A percentile compares a stretch with the other conserved stretches of the same genome.
These are phyloP conservation scores for Neurospora sp. DNA, from an alignment of 495 filamentous ascomycete species.

Conservation along the genomic window DNA sequence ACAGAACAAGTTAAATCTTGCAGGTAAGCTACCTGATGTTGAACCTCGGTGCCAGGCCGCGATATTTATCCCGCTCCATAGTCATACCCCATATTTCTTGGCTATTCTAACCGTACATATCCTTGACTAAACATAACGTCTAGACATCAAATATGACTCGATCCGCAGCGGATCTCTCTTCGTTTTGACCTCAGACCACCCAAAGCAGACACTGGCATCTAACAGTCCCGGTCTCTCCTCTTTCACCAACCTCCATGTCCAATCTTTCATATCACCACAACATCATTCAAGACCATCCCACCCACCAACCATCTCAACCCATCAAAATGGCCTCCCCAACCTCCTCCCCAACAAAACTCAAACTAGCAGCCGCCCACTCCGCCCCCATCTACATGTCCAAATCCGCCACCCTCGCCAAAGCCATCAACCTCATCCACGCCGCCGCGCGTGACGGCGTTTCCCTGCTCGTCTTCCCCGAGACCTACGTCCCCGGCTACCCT, in stretches of 20 bases:
- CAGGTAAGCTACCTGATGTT: neutral
- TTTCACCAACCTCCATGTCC: neutral
- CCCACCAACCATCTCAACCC: neutral
- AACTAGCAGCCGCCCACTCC: conserved; percentile 24
- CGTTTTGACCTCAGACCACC: neutral
- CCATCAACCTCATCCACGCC: conserved; percentile 17
- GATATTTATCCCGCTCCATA: neutral
- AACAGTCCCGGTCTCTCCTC: neutral
- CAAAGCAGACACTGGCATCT: neutral
- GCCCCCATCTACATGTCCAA: conserved; percentile 30
- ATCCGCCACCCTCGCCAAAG: conserved; percentile 20
- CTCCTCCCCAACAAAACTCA: conserved; percentile 16
- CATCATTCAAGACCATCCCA: neutral
- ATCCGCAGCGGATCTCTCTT: neutral
- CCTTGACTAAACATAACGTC: neutral
- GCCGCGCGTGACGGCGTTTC: conserved; percentile 18
- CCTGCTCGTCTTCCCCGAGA: conserved; percentile 27
- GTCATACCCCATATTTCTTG: neutral
- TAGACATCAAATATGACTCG: neutral
- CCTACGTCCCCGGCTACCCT: conserved; percentile 27
- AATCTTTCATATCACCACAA: neutral
- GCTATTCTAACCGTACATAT: neutral
- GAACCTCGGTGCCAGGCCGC: neutral
- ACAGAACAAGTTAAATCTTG: neutral
- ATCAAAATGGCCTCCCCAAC: conserved; percentile 1